These are phyloP conservation scores for Leptographium procerum DNA, from an alignment of 2,329 filamentous ascomycete genomes.

Conservation along the genomic window DNA sequence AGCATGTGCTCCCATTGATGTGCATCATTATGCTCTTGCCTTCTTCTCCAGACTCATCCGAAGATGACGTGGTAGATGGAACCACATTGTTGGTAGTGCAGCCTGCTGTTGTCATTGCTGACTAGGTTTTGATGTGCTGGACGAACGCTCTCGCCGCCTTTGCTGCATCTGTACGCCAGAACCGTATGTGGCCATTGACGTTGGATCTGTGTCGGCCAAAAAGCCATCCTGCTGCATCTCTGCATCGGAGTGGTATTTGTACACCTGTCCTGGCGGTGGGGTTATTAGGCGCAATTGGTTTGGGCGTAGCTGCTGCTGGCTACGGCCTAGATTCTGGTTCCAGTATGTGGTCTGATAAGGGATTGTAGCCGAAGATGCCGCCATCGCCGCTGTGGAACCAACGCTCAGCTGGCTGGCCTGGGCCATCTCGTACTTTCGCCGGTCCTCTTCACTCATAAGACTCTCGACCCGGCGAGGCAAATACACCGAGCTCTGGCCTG, in stretches of 20 bases:
- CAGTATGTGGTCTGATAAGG: not conserved
- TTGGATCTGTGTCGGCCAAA: constrained; percentile 21
- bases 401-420: constrained; percentile 40
- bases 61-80: too few species aligned
- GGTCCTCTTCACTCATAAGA: constrained; percentile 69
- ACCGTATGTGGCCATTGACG: not conserved
- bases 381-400: constrained; percentile 18
- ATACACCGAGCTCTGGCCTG: constrained; percentile 45
- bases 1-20: too few species aligned
- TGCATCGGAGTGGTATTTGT: constrained; percentile 33
- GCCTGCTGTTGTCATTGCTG: constrained; percentile 17
- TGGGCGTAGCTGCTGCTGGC: not conserved
- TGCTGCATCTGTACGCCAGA: not conserved
- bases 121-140: constrained; percentile 15
- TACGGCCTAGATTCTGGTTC: not conserved
- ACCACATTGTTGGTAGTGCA: too few species aligned
- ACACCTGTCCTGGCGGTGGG: constrained; percentile 31
- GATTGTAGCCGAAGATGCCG: not conserved
- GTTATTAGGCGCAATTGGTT: constrained; percentile 11
- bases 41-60: too few species aligned
- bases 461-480: constrained; percentile 59
- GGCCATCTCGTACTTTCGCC: constrained; percentile 59
- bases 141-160: not conserved
- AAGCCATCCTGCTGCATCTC: constrained; percentile 30
- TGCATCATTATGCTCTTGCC: too few species aligned